These are phyloP conservation scores for Typha latifolia DNA, from an alignment of 176 grass and related monocot species.

Conservation along the genomic window DNA sequence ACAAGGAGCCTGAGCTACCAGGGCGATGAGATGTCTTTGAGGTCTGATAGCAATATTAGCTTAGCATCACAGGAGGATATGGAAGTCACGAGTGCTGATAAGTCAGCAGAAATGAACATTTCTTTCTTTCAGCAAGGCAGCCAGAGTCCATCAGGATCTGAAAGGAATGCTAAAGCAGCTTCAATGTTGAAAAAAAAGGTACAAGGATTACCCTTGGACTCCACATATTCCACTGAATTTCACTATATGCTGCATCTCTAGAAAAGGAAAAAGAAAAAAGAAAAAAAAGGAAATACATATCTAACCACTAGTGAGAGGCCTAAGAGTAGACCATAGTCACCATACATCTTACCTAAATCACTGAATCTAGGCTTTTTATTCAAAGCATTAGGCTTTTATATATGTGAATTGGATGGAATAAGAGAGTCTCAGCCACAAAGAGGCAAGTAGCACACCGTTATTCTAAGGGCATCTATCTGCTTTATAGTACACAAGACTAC, in stretches of 20 bases:
- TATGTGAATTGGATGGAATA: no score
- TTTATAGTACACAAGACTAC: no score
- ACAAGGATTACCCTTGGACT: background rate
- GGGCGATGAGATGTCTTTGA: conserved; percentile 47
- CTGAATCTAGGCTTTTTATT: no score
- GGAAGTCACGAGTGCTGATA: conserved; percentile 53
- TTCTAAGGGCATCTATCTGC: no score
- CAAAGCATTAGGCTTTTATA: no score
- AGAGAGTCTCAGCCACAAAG: no score
- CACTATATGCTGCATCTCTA: background rate
- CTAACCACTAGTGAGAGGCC: background rate
- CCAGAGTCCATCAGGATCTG: conserved; percentile 32
- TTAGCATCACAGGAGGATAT: conserved; percentile 40
- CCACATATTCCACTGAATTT: background rate
- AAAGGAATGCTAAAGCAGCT: background rate
- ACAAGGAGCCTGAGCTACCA: conserved; percentile 44
- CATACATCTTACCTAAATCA: no score
- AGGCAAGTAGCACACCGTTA: no score
- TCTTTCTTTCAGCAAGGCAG: conserved; percentile 32
- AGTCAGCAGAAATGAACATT: conserved; percentile 35
- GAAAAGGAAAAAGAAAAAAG: background rate
- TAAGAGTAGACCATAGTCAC: background rate
- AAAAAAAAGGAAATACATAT: background rate
- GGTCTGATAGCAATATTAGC: conserved; percentile 48
- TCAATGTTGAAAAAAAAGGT: conserved; percentile 10